Conservation (phyloP, 768 basidiomycete genomes). For the Lactarius sp. region DNA sequence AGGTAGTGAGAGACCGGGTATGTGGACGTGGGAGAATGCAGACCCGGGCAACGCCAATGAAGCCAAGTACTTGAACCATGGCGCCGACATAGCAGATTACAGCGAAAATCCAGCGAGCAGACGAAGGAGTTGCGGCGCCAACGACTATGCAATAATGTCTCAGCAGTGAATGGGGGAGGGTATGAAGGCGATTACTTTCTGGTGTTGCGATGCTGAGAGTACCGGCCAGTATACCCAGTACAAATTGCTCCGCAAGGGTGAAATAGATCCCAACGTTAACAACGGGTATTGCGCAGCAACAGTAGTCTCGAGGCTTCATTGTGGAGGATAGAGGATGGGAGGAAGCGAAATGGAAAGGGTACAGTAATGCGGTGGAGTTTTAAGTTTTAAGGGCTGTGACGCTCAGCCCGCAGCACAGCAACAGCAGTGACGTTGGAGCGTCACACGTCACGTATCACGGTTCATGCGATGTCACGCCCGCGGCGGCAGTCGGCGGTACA, state of each 20-base stretch:
- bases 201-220: slow-evolving; percentile 75
- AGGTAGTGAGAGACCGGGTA: background rate
- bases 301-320: slow-evolving; percentile 82
- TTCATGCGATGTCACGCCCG: background rate
- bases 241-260: slow-evolving; percentile 71
- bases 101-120: slow-evolving; percentile 69
- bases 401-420: too few relatives aligned
- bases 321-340: slow-evolving; percentile 18
- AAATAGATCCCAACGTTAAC: slow-evolving; percentile 88
- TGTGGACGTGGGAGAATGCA: slow-evolving; percentile 23
- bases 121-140: slow-evolving; percentile 76
- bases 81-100: slow-evolving; percentile 73
- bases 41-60: slow-evolving; percentile 79
- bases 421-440: too few relatives aligned
- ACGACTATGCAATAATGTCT: slow-evolving; percentile 52
- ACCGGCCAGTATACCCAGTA: slow-evolving; percentile 59
- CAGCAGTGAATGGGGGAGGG: background rate
- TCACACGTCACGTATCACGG: slow-evolving; percentile 1
- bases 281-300: slow-evolving; percentile 89
- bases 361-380: background rate
- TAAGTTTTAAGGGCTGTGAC: too few relatives aligned
- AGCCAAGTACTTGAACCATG: slow-evolving; percentile 74
- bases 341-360: slow-evolving; percentile 1
- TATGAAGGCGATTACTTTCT: slow-evolving; percentile 48
- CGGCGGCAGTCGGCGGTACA: too few relatives aligned